Percentiles rank a stretch among this genome's conserved stretches.
phyloP scores from a whole-genome alignment of 768 basidiomycete genomes.

The Kwoniella newhampshirensis region DNA sequence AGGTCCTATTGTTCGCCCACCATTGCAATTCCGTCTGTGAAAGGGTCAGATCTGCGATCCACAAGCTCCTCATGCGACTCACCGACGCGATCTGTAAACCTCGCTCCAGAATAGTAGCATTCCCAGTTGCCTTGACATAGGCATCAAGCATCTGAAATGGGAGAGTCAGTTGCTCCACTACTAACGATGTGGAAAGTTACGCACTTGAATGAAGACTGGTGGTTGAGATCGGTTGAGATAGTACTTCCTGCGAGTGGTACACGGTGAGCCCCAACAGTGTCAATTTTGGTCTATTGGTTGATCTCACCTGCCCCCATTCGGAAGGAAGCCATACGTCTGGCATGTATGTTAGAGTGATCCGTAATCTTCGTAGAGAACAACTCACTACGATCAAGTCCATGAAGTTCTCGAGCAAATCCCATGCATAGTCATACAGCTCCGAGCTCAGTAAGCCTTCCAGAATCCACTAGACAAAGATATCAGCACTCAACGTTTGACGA shows the following conservation, averaged over 20 bases:
- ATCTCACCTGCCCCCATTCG: conserved; percentile 73
- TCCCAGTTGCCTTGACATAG: conserved; percentile 72
- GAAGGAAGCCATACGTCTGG: conserved; percentile 76
- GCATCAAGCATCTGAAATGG: conserved; percentile 74
- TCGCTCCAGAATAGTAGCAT: conserved; percentile 70
- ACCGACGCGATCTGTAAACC: conserved; percentile 85
- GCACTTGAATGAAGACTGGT: conserved; percentile 77
- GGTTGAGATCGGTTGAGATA: conserved; percentile 92
- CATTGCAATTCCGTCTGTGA: conserved; percentile 72
- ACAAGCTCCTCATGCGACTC: too few species aligned
- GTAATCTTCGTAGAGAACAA: neutral
- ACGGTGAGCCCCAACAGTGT: too few species aligned
- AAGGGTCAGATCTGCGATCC: neutral
- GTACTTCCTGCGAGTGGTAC: conserved; percentile 60
- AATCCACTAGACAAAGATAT: conserved; percentile 29
- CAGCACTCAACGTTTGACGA: neutral
- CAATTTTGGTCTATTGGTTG: neutral
- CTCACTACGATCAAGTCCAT: conserved; percentile 79
- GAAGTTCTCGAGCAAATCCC: conserved; percentile 82
- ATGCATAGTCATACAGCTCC: conserved; percentile 69
- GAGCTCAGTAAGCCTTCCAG: conserved; percentile 79
- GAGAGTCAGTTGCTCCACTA: conserved; percentile 1
- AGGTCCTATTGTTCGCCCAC: conserved; percentile 75
- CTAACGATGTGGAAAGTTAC: too few species aligned
- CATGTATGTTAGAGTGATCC: conserved; percentile 1